These are phyloP conservation scores for Prinsepia uniflora DNA, from an alignment of 306 rosid genomes.

Conservation along the genomic window DNA sequence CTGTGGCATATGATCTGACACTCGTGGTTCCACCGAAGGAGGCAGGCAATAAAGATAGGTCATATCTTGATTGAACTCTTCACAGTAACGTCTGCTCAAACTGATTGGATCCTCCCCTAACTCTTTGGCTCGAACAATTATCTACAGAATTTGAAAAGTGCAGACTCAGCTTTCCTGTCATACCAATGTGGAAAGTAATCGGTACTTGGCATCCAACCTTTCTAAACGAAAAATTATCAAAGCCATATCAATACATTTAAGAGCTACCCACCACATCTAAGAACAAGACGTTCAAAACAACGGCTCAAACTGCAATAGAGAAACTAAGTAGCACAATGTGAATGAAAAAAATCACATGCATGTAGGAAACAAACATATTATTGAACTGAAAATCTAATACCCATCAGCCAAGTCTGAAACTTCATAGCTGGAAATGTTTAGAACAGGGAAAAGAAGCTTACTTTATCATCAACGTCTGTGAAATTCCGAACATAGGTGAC, in stretches of 20 bases:
- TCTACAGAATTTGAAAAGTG: constrained; percentile 94
- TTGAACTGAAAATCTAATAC: constrained; percentile 5
- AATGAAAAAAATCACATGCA: not conserved
- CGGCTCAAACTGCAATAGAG: not conserved
- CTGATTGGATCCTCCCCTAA: constrained; percentile 82
- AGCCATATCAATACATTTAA: not conserved
- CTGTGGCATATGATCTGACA: constrained; percentile 87
- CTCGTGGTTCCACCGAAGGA: constrained; percentile 87
- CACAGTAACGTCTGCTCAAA: constrained; percentile 72
- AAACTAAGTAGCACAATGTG: not conserved
- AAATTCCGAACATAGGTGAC: constrained; percentile 87
- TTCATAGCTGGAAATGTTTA: not conserved
- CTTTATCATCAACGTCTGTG: constrained; percentile 98
- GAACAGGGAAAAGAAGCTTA: constrained; percentile 28
- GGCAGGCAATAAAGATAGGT: constrained; percentile 61
- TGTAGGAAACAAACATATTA: not conserved
- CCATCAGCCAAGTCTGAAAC: not conserved
- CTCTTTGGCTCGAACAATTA: constrained; percentile 81
- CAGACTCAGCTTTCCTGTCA: constrained; percentile 95
- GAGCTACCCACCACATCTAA: not conserved
- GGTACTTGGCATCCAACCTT: constrained; percentile 38
- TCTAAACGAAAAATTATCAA: constrained; percentile 9
- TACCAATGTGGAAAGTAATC: constrained; percentile 58
- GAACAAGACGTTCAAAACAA: not conserved
- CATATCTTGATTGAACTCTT: constrained; percentile 85